Conservation (phyloP, 2,329 filamentous ascomycete species). For the Penicillium oxalicum region DNA sequence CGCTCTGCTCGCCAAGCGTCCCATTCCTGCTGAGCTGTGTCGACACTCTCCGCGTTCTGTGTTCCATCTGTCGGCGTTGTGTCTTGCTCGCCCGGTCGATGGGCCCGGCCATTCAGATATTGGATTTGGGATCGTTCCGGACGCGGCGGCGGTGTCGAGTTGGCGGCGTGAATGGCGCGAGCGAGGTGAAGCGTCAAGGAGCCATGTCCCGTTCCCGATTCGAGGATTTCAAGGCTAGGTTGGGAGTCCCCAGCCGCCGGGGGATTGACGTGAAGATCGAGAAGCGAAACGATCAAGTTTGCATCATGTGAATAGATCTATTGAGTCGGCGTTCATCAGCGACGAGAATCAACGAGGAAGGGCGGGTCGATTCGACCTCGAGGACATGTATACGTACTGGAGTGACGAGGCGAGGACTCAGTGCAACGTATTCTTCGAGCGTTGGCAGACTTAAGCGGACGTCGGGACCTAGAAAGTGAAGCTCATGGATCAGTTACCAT, state of each 20-base stretch:
- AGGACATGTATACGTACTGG: slow-evolving; percentile 48
- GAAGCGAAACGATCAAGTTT: slow-evolving; percentile 65
- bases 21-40: slow-evolving; percentile 33
- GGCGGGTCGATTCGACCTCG: no score
- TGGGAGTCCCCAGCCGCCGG: slow-evolving; percentile 26
- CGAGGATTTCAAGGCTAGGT: slow-evolving; percentile 65
- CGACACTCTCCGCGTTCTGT: slow-evolving; percentile 9
- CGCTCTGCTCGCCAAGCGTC: slow-evolving; percentile 48
- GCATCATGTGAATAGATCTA: slow-evolving; percentile 72
- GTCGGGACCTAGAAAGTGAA: slow-evolving; percentile 31
- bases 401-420: slow-evolving; percentile 65
- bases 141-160: slow-evolving; percentile 48
- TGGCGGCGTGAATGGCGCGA: slow-evolving; percentile 68
- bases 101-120: slow-evolving; percentile 23
- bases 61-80: slow-evolving; percentile 7
- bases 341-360: neutral
- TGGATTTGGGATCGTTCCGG: slow-evolving; percentile 32
- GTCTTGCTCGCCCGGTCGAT: slow-evolving; percentile 19
- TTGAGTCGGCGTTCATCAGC: slow-evolving; percentile 9
- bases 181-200: slow-evolving; percentile 70
- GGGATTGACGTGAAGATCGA: slow-evolving; percentile 62
- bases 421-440: slow-evolving; percentile 65
- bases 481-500: slow-evolving; percentile 1
- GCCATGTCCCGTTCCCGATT: slow-evolving; percentile 81
- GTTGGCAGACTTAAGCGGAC: slow-evolving; percentile 60